Percentiles rank a stretch among this genome's conserved stretches.
These are phyloP conservation scores for Microbotryomycetes sp. DNA, from an alignment of 1,284 basidiomycete genomes.

Conservation along the genomic window DNA sequence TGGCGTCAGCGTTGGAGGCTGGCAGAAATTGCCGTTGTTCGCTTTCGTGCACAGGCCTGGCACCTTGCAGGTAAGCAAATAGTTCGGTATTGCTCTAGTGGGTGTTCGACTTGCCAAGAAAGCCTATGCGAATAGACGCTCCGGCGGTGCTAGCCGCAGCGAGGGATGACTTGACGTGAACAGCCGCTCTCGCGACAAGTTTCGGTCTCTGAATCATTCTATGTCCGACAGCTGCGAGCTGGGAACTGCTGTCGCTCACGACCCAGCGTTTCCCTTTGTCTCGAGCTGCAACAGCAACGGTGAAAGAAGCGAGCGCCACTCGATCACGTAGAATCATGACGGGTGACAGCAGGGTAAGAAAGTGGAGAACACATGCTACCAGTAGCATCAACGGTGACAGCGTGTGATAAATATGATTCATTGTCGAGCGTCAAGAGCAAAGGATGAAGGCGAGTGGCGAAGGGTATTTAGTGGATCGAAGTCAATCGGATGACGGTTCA, in stretches of 20 bases:
- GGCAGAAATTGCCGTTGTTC: not conserved
- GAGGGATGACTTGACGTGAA: not conserved
- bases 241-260: too few species aligned
- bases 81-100: not conserved
- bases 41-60: not conserved
- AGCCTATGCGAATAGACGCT: not conserved
- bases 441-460: not conserved
- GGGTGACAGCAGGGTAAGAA: slow-evolving; percentile 24
- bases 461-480: too few species aligned
- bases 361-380: slow-evolving; percentile 14
- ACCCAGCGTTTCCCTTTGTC: slow-evolving; percentile 1
- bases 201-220: slow-evolving; percentile 7
- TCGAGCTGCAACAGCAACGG: not conserved
- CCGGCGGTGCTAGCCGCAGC: not conserved
- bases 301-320: slow-evolving; percentile 17
- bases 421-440: not conserved
- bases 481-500: too few species aligned
- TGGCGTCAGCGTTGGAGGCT: slow-evolving; percentile 22
- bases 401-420: slow-evolving; percentile 26
- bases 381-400: slow-evolving; percentile 17
- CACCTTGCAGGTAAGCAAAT: not conserved
- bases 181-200: not conserved
- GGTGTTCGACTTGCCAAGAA: not conserved
- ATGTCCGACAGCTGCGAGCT: not conserved
- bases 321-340: slow-evolving; percentile 12